Base-by-base conservation (phyloP, 768 basidiomycete species). In the Kwoniella pini region DNA sequence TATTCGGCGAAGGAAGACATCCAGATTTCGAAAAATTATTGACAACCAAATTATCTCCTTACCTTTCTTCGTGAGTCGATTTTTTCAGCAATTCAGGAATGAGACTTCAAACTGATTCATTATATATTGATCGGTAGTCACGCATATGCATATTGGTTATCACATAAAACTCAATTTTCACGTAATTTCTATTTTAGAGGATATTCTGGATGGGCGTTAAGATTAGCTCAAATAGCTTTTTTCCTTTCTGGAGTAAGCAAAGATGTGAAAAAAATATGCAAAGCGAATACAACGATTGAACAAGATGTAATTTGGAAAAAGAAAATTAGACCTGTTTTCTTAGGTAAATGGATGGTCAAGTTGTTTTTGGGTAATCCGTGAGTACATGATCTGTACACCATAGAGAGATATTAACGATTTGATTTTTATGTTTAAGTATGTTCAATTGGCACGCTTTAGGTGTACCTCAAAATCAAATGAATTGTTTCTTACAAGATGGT, bases 371-470 rank as follows among this genome's bases (percentile, higher is more conserved):
- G 80, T 44, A 83, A 82, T 21, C 77, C 79, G 62, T 69, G 57
- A 24, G 62, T 71, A 44, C 54, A 64, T 5, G 19, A 21, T 12
- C 51, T 10, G 10, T 13, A 44, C 4, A 27, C 11, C 30, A 17
- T 39, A 6, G 39, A 10, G 11, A 42, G 22, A 55, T 38, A 4
- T 10, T 40, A 15, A n/a, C 21, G 24, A 39, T 30, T 33, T 12
- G 26, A 51, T 6, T n/a, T 22, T 31, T 15, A 60, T 22, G 40
- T 12, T 33, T 17, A 43, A 60, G 68, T 24, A 68, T 57, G 71
- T 87, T 85, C 74, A 87, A 85, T 63, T 90, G 89, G 89, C 88
- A 88, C 68, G 88, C 88, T 0, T 79, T 90, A 22, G 89, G 88
- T 15, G 89, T 90, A 3, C 88, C 89, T 3, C 78, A 82, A 63